These are phyloP conservation scores for Aphanomyces astaci DNA, from an alignment of 352 stramenopile species.

Conservation along the genomic window DNA sequence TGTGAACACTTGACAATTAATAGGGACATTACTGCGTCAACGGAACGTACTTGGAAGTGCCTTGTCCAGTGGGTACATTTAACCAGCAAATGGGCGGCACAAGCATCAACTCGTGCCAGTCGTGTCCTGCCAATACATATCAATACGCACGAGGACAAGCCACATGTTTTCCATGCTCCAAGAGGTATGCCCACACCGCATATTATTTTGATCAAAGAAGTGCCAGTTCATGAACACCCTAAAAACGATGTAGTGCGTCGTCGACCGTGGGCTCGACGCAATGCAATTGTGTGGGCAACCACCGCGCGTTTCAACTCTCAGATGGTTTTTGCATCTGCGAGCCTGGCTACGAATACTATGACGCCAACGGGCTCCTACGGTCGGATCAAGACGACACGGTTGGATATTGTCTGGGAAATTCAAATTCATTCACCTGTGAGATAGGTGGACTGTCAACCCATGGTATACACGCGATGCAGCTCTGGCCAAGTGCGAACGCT, in stretches of 20 bases:
- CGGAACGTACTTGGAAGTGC: constrained; percentile 29
- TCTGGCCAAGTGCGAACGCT: constrained; percentile 66
- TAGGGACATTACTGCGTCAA: constrained; percentile 16
- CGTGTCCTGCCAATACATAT: constrained; percentile 71
- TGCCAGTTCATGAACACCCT: not conserved
- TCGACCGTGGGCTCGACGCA: constrained; percentile 40
- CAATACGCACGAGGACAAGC: constrained; percentile 53
- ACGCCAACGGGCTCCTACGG: constrained; percentile 69
- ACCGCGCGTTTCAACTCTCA: constrained; percentile 86
- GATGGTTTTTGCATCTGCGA: constrained; percentile 89
- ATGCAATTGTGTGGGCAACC: constrained; percentile 79
- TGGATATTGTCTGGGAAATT: not conserved
- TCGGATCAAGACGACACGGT: constrained; percentile 63
- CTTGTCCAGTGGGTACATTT: constrained; percentile 75
- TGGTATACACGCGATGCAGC: constrained; percentile 82
- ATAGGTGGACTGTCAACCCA: constrained; percentile 85
- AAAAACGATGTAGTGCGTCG: constrained; percentile 31
- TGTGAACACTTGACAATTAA: not conserved
- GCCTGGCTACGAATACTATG: constrained; percentile 88
- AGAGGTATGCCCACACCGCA: too few relatives aligned
- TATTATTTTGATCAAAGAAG: too few relatives aligned
- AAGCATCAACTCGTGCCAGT: constrained; percentile 33
- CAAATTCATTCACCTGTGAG: constrained; percentile 4
- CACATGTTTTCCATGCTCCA: constrained; percentile 83
- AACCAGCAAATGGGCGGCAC: constrained; percentile 35